Evolutionary conservation across 192 early-diverging fungal species (phyloP), one percentile per base, ranked within the genome.

Genomic region (Coemansia sp.): DNA sequence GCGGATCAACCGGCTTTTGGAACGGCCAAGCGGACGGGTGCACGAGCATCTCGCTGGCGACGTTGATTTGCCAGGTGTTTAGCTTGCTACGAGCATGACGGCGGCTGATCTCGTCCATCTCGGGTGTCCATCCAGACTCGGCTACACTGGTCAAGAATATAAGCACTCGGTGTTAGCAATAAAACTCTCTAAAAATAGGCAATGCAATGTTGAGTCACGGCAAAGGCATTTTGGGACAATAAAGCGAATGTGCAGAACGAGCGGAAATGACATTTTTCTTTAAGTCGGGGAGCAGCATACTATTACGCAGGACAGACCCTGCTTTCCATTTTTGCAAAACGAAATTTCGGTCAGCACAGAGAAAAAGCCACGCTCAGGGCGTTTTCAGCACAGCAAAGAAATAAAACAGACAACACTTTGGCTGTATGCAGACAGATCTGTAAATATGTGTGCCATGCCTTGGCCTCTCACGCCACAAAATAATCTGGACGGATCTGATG

Each of bases 11-110:
- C 9, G 96, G 94, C 39, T 92, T 87, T 62, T 85, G 85, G 74
- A 99, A 99, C 6, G 97, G 95, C 96, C 96, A 98, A 7, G 94
- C 85, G 22, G 86, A 82, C 0, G 85, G 72, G 75, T 96, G 90
- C 5, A 86, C 87, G 62, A 87, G 73, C 67, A 96, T 84, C 61
- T 93, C 92, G 43, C 86, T 74, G 1, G 92, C 86, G n/a, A 96
- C 72, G 54, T 83, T 87, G 50, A 85, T 83, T 86, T 83, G 82
- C 73, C 77, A 80, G 6, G 82, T 79, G 43, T 80, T 83, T 19
- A 79, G 71, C 56, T 82, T 82, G 58, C 74, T 82, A 16, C 80
- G 73, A 4, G 80, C 80, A 23, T 56, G 56, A 22, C 60, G 66
- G 7, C 73, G 65, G 26, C 71, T 75, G 48, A 73, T 67, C 49